Conservation (phyloP, 2,329 filamentous ascomycete genomes). For the Blastomyces parvus region DNA sequence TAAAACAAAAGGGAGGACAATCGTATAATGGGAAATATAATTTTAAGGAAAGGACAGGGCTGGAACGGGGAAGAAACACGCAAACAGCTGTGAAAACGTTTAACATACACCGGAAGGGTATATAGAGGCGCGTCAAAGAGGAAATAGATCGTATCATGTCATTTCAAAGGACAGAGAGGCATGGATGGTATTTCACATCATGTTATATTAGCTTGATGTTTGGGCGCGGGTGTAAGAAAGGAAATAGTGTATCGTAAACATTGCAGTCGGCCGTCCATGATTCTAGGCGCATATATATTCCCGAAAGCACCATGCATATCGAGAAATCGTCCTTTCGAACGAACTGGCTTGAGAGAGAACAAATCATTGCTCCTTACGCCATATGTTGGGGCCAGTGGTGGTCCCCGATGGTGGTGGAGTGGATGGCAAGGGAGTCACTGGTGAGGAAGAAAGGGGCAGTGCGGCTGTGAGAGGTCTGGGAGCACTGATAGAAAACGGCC, state of each 20-base stretch:
- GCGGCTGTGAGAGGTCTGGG: neutral
- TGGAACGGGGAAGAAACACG: too few species aligned
- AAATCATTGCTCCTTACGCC: neutral
- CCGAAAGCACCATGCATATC: neutral
- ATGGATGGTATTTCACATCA: neutral
- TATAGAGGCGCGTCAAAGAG: neutral
- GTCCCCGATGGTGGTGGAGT: neutral
- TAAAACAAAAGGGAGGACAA: neutral
- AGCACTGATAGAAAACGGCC: neutral
- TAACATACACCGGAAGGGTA: neutral
- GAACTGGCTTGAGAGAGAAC: neutral
- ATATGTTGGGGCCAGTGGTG: neutral
- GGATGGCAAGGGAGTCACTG: neutral
- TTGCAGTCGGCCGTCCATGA: neutral
- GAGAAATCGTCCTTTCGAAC: neutral
- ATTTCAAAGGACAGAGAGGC: too few species aligned
- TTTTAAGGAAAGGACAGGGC: neutral
- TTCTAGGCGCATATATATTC: neutral
- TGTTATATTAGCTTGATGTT: neutral
- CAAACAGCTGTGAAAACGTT: neutral
- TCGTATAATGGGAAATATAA: neutral
- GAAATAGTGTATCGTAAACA: neutral
- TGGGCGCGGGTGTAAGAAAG: neutral
- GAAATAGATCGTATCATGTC: neutral
- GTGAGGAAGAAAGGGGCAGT: neutral